These are phyloP conservation scores for Cadophora gregata DNA, from an alignment of 2,329 filamentous ascomycete species.

Conservation along the genomic window DNA sequence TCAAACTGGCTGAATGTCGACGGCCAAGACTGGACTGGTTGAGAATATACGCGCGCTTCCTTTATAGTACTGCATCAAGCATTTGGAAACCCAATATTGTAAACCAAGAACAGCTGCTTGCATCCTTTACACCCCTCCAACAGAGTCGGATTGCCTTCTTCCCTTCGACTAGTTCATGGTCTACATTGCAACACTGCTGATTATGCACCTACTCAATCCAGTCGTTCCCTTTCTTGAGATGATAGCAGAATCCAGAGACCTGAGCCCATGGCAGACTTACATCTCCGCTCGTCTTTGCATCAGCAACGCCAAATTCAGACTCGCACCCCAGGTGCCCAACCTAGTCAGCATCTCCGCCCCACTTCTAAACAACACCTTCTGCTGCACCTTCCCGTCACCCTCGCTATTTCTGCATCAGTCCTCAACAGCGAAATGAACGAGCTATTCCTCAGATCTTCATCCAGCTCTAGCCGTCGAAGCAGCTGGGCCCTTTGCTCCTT, in stretches of 20 bases:
- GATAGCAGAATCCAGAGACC: too few species aligned
- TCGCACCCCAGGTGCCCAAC: constrained; percentile 36
- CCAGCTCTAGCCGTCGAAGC: constrained; percentile 10
- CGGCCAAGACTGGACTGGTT: not conserved
- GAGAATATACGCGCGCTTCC: not conserved
- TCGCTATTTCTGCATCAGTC: constrained; percentile 13
- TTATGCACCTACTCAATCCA: too few species aligned
- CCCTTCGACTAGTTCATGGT: too few species aligned
- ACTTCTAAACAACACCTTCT: constrained; percentile 34
- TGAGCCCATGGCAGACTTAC: not conserved
- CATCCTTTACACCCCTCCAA: too few species aligned
- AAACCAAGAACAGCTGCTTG: too few species aligned
- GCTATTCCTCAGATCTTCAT: constrained; percentile 18
- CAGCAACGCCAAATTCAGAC: constrained; percentile 35
- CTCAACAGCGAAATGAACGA: constrained; percentile 28
- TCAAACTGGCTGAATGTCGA: not conserved
- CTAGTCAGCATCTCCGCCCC: constrained; percentile 36
- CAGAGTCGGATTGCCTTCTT: too few species aligned
- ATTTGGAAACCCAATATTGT: too few species aligned
- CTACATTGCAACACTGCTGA: too few species aligned
- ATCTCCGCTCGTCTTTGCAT: constrained; percentile 34
- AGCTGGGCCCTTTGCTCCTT: constrained; percentile 19
- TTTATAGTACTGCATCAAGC: not conserved
- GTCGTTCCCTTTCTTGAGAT: too few species aligned
- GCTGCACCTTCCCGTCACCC: constrained; percentile 1